Evolutionary conservation across 2,329 filamentous ascomycete species (phyloP), one percentile per base, ranked within the genome.

Genomic region (Pseudocercospora musae): DNA sequence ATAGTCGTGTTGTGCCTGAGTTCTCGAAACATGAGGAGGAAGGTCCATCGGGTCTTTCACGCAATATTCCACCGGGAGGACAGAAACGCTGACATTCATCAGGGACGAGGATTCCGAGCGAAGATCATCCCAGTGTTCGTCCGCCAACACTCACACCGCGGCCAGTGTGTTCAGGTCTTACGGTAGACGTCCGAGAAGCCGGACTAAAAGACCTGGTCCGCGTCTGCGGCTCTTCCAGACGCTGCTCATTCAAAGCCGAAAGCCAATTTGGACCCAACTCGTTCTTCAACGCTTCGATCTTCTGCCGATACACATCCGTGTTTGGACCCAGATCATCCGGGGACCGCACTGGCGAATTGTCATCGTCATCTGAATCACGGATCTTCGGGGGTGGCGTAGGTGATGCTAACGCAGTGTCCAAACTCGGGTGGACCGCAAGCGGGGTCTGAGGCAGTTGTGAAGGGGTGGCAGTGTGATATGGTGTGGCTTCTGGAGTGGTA

Each of bases 181-280:
- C 54, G 18, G 67, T 68, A 25, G 69, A 52, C 15, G 66, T 66
- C 25, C 69, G 64, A 10, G 71, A 69, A n/a, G 65, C 60, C 9
- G 71, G 71, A 53, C 71, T 72, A 60, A 68, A 70, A 61, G 69
- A 69, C 15, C 68, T 60, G 18, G 67, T 60, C 29, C 65, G 59
- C 8, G 62, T 56, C 23, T 59, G 65, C 4, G 59, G 58, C 49
- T 67, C 65, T 27, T 62, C 79, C 80, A 84, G 84, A 33, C 77
- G 82, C 74, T 95, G 90, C 71, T 96, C 93, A 63, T 90, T 89
- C 56, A 98, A 81, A 13, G 90, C 91, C 66, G 88, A 93, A 42
- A 99, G 84, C 84, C 96, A 99, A 40, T 88, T 90, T 70, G 88
- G 91, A 31, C 93, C 93, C 67, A 96, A 88, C 71, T 94, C 91